Evolutionary conservation across 1,139 yeast species (phyloP).

Genomic region (Meyerozyma athensensis): DNA sequence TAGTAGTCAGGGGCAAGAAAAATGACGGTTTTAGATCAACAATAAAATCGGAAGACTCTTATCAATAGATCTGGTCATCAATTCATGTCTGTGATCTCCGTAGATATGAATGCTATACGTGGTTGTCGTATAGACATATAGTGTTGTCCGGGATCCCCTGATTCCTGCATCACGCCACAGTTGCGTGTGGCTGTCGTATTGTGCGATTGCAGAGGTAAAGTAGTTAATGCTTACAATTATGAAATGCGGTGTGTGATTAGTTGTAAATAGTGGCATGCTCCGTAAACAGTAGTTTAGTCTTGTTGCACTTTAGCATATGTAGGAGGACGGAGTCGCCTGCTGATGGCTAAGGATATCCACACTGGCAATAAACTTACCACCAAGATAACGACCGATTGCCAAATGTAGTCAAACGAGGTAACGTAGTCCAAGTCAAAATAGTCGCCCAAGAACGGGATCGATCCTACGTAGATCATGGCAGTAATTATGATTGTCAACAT

Average conservation of each 20-base stretch:
- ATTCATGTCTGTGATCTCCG: too few species aligned
- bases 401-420: conserved; percentile 52
- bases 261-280: not conserved
- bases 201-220: not conserved
- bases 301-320: conserved; percentile 97
- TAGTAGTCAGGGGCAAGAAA: not conserved
- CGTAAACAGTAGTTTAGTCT: conserved; percentile 21
- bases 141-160: too few species aligned
- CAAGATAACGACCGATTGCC: conserved; percentile 66
- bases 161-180: conserved; percentile 2
- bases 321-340: conserved; percentile 82
- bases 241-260: too few species aligned
- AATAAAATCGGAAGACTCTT: not conserved
- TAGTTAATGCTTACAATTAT: not conserved
- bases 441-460: conserved; percentile 78
- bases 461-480: conserved; percentile 57
- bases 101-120: too few species aligned
- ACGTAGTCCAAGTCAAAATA: conserved; percentile 75
- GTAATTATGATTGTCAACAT: conserved; percentile 69
- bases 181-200: not conserved
- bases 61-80: not conserved
- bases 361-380: conserved; percentile 80
- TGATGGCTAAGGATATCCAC: conserved; percentile 74
- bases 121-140: too few species aligned
- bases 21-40: not conserved